Percentiles rank a stretch among this genome's conserved stretches.
phyloP scores from a whole-genome alignment of 306 rosid species.

The Gynostemma pentaphyllum region DNA sequence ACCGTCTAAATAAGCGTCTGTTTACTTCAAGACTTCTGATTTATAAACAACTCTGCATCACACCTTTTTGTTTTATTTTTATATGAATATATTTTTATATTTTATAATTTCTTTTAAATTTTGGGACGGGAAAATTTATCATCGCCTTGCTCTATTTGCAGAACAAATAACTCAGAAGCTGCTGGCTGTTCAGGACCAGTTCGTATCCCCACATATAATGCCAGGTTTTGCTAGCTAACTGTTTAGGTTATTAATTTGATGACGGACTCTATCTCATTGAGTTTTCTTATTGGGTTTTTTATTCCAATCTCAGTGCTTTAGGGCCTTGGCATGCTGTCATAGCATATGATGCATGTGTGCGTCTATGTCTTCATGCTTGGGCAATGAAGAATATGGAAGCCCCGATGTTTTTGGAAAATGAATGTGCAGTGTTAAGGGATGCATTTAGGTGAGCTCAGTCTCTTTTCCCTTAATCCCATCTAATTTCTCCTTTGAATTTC shows the following conservation, averaged over 20 bases:
- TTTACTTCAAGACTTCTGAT: not conserved
- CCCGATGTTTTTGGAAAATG: constrained; percentile 91
- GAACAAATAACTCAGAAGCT: constrained; percentile 55
- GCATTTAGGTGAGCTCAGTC: constrained; percentile 62
- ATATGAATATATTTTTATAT: not conserved
- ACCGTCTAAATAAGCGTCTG: not conserved
- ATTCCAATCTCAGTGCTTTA: constrained; percentile 57
- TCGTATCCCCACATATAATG: constrained; percentile 86
- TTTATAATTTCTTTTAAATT: not conserved
- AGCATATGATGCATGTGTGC: constrained; percentile 94
- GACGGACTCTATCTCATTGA: not conserved
- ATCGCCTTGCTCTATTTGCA: constrained; percentile 21
- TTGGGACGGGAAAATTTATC: constrained; percentile 3
- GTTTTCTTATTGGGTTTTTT: constrained; percentile 8
- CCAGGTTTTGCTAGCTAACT: constrained; percentile 45
- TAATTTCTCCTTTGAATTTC: not conserved
- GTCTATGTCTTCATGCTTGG: constrained; percentile 99
- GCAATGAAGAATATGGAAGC: constrained; percentile 99
- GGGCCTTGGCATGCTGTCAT: constrained; percentile 92
- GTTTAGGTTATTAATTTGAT: constrained; percentile 9
- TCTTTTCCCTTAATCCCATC: constrained; percentile 1
- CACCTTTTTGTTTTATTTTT: not conserved
- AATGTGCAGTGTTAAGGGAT: constrained; percentile 78
- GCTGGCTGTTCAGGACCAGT: constrained; percentile 47
- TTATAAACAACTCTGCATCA: not conserved